These are phyloP conservation scores for Paraphaeosphaeria sporulosa DNA, from an alignment of 2,329 filamentous ascomycete genomes.

Conservation along the genomic window DNA sequence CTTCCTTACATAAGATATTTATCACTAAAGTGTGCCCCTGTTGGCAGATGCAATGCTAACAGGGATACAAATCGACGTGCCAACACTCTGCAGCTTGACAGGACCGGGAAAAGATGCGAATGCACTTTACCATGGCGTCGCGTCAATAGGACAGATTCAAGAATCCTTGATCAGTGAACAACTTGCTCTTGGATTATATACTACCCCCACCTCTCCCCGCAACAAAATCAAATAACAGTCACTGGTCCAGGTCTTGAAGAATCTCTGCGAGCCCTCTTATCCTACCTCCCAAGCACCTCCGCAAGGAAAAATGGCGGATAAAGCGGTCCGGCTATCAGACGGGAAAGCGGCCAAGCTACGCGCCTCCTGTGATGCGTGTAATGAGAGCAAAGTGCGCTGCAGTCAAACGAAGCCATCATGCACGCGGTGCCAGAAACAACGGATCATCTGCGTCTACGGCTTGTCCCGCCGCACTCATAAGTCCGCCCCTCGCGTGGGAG, in stretches of 20 bases:
- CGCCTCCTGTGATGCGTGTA: constrained; percentile 5
- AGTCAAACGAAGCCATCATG: constrained; percentile 3
- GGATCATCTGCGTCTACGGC: not conserved
- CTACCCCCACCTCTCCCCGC: not conserved
- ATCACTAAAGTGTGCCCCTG: no score
- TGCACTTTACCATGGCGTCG: no score
- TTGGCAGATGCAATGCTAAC: no score
- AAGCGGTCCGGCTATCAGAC: not conserved
- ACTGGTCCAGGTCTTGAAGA: not conserved
- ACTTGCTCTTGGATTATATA: not conserved
- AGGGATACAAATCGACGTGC: no score
- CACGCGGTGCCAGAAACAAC: constrained; percentile 2
- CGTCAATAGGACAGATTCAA: no score
- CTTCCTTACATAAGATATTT: no score
- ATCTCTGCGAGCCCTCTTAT: no score
- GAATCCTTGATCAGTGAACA: no score
- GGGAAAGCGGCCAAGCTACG: constrained; percentile 2
- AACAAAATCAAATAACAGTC: not conserved
- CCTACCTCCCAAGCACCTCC: no score
- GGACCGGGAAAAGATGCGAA: no score
- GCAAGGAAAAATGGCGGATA: no score
- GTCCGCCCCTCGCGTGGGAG: constrained; percentile 1
- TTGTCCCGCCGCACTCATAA: not conserved
- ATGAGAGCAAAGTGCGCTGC: constrained; percentile 9
- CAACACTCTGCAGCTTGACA: no score